Evolutionary conservation across 345 rosid genomes (phyloP).

Genomic region (Angophora floribunda): DNA sequence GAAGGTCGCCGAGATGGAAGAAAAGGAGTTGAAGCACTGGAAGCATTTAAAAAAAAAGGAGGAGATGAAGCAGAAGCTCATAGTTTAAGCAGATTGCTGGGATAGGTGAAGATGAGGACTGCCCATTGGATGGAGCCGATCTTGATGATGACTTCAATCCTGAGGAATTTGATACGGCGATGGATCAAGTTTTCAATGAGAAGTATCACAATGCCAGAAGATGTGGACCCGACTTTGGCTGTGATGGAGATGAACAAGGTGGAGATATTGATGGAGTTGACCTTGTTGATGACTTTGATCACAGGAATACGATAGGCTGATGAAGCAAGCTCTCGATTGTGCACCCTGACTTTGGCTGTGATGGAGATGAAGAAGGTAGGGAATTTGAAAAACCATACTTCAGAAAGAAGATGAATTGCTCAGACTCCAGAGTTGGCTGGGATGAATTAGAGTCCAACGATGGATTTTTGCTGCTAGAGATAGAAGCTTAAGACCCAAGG

Average conservation of each 20-base stretch:
- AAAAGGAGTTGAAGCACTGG: slow-evolving; percentile 64
- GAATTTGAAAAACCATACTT: slow-evolving; percentile 64
- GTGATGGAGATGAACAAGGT: no score
- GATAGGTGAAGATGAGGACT: slow-evolving; percentile 32
- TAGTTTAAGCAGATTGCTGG: slow-evolving; percentile 59
- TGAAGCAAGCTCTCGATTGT: slow-evolving; percentile 47
- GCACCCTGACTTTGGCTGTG: slow-evolving; percentile 30
- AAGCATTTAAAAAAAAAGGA: slow-evolving; percentile 73
- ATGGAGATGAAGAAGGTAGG: slow-evolving; percentile 23
- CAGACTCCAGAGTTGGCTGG: slow-evolving; percentile 70
- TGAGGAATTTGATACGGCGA: slow-evolving; percentile 35
- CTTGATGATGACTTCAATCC: slow-evolving; percentile 74
- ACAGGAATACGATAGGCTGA: slow-evolving; percentile 11
- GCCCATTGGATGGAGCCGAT: slow-evolving; percentile 15
- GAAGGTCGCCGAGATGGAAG: no score
- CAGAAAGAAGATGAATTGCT: slow-evolving; percentile 77
- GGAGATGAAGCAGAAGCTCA: slow-evolving; percentile 68
- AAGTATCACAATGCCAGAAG: no score
- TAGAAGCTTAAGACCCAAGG: slow-evolving; percentile 30
- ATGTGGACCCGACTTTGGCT: no score
- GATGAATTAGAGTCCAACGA: slow-evolving; percentile 36
- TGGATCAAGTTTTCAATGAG: no score
- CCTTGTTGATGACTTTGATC: no score
- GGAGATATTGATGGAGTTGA: no score
- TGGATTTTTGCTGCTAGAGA: slow-evolving; percentile 64